Evolutionary conservation across 805 yeast species (phyloP), one percentile per base, ranked within the genome.

Genomic region (Yarrowia osloensis): DNA sequence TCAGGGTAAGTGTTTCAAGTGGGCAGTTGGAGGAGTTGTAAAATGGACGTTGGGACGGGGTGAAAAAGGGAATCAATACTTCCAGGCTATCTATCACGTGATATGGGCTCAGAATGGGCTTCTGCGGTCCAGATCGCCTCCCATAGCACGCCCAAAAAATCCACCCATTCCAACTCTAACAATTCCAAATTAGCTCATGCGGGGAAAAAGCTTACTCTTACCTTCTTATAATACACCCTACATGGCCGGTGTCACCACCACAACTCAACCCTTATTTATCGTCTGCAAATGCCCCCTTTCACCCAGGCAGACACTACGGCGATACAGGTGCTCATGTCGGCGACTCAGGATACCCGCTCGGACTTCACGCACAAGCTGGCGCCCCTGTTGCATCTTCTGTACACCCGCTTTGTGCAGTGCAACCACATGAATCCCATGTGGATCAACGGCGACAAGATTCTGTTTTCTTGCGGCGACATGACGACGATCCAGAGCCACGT

Each of bases 351-450:
- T 26, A 57, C 63, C 63, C 47, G 63, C 37, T 28, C 49, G 19
- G 49, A 40, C 63, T 13, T 13, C 19, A n/a, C 24, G 28, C 47
- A 40, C 49, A 37, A 40, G 21, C 49, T 57, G 49, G 63, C 63
- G 15, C 63, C 63, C 1, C 49, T 57, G 15, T 28, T 57, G 49
- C 63, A 57, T 24, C 47, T 57, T 8, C 24, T 57, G 35, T 57
- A 57, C 63, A 57, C 63, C 9, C 63, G 63, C 4, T 44, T 57
- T 17, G 63, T 57, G 21, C 44, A 57, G 37, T 39, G 63, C 35
- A 57, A 57, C 63, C 63, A 57, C 63, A 57, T 57, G 63, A 57
- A 61, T 33, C 54, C 52, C n/a, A 61, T 35, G 39, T 61, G 66
- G 66, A 44, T 61, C 31, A 61, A 61, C 44, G 52, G 54, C 40